phyloP scores from a whole-genome alignment of 805 yeast species.

The Kurtzmaniella cleridarum region DNA sequence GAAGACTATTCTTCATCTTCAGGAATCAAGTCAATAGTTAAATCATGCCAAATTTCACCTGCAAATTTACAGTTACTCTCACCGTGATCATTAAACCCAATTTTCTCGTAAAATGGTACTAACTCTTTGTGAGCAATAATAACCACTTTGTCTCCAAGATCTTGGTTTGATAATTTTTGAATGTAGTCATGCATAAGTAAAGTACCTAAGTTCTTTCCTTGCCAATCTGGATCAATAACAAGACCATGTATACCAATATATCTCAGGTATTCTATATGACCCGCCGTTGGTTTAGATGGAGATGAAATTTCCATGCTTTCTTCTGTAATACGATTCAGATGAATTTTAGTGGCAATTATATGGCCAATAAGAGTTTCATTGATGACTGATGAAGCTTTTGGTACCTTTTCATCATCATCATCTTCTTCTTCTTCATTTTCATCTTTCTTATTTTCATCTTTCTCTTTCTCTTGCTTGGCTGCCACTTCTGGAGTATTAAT shows the following conservation, averaged over 20 bases:
- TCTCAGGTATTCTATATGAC: slow-evolving; percentile 73
- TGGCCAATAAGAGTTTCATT: slow-evolving; percentile 74
- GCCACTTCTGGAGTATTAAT: slow-evolving; percentile 39
- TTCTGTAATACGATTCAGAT: slow-evolving; percentile 44
- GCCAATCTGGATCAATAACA: slow-evolving; percentile 71
- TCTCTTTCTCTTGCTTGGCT: slow-evolving; percentile 24
- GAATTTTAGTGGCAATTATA: slow-evolving; percentile 70
- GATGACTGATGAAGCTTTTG: slow-evolving; percentile 44
- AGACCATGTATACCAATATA: slow-evolving; percentile 79
- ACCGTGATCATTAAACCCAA: slow-evolving; percentile 75
- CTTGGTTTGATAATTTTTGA: slow-evolving; percentile 84
- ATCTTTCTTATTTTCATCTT: slow-evolving; percentile 20
- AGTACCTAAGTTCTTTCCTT: slow-evolving; percentile 78
- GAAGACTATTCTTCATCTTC: slow-evolving; percentile 35
- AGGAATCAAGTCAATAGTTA: slow-evolving; percentile 42
- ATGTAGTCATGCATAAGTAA: slow-evolving; percentile 81
- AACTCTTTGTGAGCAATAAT: slow-evolving; percentile 67
- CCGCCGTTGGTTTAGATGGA: slow-evolving; percentile 29
- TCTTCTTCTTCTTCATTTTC: slow-evolving; percentile 19
- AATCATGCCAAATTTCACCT: slow-evolving; percentile 57
- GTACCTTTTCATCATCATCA: slow-evolving; percentile 33
- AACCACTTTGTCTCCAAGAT: slow-evolving; percentile 71
- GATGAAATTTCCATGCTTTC: slow-evolving; percentile 59
- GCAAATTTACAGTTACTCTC: slow-evolving; percentile 55
- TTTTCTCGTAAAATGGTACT: slow-evolving; percentile 70